Base-by-base conservation (phyloP, 2,329 filamentous ascomycete species). In the Exserohilum rostratum region DNA sequence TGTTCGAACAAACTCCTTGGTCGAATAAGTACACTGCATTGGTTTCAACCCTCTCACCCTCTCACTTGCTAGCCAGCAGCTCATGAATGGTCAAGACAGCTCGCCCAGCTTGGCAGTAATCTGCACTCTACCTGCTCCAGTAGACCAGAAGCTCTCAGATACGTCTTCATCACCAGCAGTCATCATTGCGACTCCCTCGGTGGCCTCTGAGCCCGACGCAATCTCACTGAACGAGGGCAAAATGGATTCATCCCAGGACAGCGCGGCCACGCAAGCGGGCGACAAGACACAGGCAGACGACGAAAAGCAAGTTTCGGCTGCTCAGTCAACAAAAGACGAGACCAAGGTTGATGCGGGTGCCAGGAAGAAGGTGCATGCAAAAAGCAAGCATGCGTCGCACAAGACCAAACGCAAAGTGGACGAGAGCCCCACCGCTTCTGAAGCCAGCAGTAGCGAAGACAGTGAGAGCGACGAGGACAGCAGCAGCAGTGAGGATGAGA, bases 141-240 rank as follows among this genome's bases (percentile, higher is more conserved):
- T 38, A 29, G 38, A 17, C 33, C 57, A 55, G 18, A 60, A 61
- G 45, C 49, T 60, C n/a, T 67, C 65, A 25, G 60, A 66, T 13
- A 67, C 58, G 3, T 64, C 58, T 3, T 54, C 43, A 11, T 71
- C 67, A 5, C 67, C 67, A 7, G 66, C 65, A 33, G 58, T 69
- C 22, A 46, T 66, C 15, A 50, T 71, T 18, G 46, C 66, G 10
- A 70, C 68, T 10, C 67, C 67, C 1, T 63, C 61, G n/a, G 55
- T 64, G 3, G 59, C 48, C 11, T 63, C 62, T 7, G 66, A 70
- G 3, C 53, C 63, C 12, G 64, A 64, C 35, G 56, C 54, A 6
- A 44, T 64, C 22, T 53, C 50, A 6, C 44, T 69, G 3, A 59
- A 57, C 31, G 51, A 40, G 29, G 49, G 30, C 22, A 56, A 49